These are phyloP conservation scores for Pontederia paniculata DNA, from an alignment of 176 grass and related monocot species.

Conservation along the genomic window DNA sequence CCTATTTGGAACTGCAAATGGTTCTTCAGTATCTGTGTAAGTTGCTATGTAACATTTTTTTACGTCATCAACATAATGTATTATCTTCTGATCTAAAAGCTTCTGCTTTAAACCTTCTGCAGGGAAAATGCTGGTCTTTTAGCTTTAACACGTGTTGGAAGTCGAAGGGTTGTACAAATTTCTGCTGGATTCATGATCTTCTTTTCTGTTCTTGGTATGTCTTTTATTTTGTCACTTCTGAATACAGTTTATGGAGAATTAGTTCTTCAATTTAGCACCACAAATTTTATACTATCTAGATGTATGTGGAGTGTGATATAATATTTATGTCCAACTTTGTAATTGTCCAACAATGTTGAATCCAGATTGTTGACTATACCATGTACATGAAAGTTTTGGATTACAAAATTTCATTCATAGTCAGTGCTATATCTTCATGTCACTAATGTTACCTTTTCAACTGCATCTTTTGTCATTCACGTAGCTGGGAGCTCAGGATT, in stretches of 20 bases:
- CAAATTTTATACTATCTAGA: neutral
- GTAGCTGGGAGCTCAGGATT: too few relatives aligned
- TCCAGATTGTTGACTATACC: too few relatives aligned
- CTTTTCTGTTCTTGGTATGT: slow-evolving; percentile 81
- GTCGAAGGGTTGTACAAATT: slow-evolving; percentile 82
- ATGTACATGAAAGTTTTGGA: too few relatives aligned
- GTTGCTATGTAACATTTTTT: neutral
- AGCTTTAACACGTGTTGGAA: slow-evolving; percentile 65
- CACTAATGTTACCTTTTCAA: too few relatives aligned
- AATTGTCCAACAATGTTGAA: too few relatives aligned
- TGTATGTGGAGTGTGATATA: too few relatives aligned
- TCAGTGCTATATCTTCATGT: too few relatives aligned
- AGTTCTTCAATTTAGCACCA: neutral
- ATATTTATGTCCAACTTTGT: too few relatives aligned
- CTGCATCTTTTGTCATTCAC: too few relatives aligned
- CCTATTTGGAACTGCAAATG: slow-evolving; percentile 75
- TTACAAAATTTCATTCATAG: too few relatives aligned
- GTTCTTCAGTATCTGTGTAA: slow-evolving; percentile 67
- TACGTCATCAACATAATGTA: neutral
- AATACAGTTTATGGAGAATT: neutral
- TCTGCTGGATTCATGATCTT: slow-evolving; percentile 99
- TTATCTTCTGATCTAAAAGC: slow-evolving; percentile 1
- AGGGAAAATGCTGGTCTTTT: slow-evolving; percentile 90
- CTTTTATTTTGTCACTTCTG: neutral
- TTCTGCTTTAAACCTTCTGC: slow-evolving; percentile 15